These are phyloP conservation scores for Umbelopsis isabellina DNA, from an alignment of 192 early-diverging fungal genomes.

Conservation along the genomic window DNA sequence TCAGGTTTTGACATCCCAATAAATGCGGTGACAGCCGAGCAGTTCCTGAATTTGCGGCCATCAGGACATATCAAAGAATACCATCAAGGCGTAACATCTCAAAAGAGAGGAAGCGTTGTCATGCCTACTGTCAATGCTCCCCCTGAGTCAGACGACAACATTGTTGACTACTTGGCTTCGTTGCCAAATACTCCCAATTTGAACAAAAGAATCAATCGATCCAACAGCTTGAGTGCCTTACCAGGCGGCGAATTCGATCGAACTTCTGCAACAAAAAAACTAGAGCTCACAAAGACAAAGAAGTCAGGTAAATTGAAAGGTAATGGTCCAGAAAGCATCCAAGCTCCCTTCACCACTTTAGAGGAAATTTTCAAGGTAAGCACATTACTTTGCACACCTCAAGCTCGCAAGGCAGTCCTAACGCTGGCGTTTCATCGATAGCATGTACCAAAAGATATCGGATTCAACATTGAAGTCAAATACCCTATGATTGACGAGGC, in stretches of 20 bases:
- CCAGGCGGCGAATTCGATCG: constrained; percentile 19
- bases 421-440: background rate
- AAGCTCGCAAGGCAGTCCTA: background rate
- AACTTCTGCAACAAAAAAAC: background rate
- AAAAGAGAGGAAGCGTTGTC: constrained; percentile 20
- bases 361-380: constrained; percentile 72
- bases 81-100: constrained; percentile 39
- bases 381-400: constrained; percentile 22
- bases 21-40: constrained; percentile 65
- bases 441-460: constrained; percentile 71
- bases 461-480: constrained; percentile 97
- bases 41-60: constrained; percentile 65
- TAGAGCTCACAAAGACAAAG: constrained; percentile 29
- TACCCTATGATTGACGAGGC: constrained; percentile 94
- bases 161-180: background rate
- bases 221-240: constrained; percentile 51
- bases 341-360: constrained; percentile 86
- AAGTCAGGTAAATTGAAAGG: constrained; percentile 65
- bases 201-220: constrained; percentile 38
- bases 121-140: constrained; percentile 21
- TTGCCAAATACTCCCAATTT: background rate
- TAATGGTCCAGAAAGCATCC: constrained; percentile 80
- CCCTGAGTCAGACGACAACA: background rate
- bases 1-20: constrained; percentile 73
- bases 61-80: constrained; percentile 48